Evolutionary conservation across 2,329 filamentous ascomycete species (phyloP).

Genomic region (Aspergillus costaricaensis): DNA sequence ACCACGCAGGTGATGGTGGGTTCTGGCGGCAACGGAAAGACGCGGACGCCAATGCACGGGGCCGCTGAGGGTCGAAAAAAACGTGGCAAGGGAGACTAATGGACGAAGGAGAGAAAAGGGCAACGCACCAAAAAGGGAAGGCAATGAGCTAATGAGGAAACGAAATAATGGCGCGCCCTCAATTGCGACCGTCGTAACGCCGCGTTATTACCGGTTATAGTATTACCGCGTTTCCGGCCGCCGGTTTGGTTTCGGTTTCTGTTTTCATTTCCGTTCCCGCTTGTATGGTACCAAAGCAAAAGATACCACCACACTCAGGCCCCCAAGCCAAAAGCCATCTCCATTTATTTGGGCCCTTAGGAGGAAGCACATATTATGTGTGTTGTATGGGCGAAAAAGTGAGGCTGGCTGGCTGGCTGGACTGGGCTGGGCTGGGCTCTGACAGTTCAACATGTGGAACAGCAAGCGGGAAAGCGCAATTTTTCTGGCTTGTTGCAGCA

Average conservation of each 20-base stretch:
- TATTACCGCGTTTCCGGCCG: background rate
- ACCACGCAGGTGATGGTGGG: slow-evolving; percentile 27
- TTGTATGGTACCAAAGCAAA: background rate
- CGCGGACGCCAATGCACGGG: slow-evolving; percentile 37
- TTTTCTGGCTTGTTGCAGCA: slow-evolving; percentile 9
- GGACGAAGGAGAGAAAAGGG: slow-evolving; percentile 2
- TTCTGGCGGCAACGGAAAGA: slow-evolving; percentile 36
- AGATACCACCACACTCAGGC: slow-evolving; percentile 5
- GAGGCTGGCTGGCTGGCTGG: slow-evolving; percentile 11
- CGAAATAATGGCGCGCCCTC: slow-evolving; percentile 4
- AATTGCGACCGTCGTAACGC: background rate
- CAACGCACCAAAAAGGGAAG: background rate
- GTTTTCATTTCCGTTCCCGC: background rate
- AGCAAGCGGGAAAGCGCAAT: slow-evolving; percentile 3
- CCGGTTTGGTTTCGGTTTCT: background rate
- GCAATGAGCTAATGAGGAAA: slow-evolving; percentile 8
- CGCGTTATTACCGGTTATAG: background rate
- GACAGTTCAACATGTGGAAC: slow-evolving; percentile 11
- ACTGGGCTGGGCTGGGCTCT: background rate
- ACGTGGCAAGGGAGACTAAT: slow-evolving; percentile 27
- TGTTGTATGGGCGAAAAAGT: slow-evolving; percentile 9
- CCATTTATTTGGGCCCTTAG: background rate
- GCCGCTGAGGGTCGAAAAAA: slow-evolving; percentile 35
- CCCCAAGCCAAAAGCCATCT: slow-evolving; percentile 1
- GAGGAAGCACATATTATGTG: slow-evolving; percentile 8